phyloP scores from a whole-genome alignment of 192 early-diverging fungal genomes.

The Backusella mclennaniae region DNA sequence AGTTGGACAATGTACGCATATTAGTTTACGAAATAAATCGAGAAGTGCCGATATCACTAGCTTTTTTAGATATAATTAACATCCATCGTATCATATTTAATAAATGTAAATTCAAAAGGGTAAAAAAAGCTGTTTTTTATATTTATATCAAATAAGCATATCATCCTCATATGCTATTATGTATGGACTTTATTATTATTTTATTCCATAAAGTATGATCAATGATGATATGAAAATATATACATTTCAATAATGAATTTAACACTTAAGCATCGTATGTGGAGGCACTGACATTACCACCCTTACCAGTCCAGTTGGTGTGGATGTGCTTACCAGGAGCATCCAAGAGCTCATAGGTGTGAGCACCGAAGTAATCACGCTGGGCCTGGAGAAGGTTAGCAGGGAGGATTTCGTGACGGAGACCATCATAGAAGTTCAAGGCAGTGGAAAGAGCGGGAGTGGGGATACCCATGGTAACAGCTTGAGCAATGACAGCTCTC shows the following conservation, averaged over 20 bases:
- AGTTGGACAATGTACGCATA: no score
- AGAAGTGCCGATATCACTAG: no score
- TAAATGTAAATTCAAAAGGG: no score
- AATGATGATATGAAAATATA: background rate
- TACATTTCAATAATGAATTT: background rate
- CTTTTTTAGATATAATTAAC: no score
- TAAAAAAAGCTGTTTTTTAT: no score
- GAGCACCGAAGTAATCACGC: constrained; percentile 99
- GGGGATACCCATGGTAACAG: constrained; percentile 83
- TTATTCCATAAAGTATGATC: background rate
- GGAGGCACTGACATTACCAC: constrained; percentile 63
- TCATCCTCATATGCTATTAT: no score
- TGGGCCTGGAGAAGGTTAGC: constrained; percentile 97
- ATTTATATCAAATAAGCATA: no score
- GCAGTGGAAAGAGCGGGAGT: constrained; percentile 89
- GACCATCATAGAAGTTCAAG: constrained; percentile 96
- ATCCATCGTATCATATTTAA: no score
- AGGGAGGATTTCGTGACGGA: constrained; percentile 84
- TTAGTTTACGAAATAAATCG: no score
- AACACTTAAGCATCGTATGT: constrained; percentile 54
- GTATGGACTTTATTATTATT: background rate
- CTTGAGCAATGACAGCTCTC: constrained; percentile 84
- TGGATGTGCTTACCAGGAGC: constrained; percentile 65
- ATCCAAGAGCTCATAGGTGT: constrained; percentile 88
- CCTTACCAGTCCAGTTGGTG: constrained; percentile 98